These are phyloP conservation scores for Pseudoscleropodium purum DNA, from an alignment of 225 moss, liverwort and hornwort genomes.

Conservation along the genomic window DNA sequence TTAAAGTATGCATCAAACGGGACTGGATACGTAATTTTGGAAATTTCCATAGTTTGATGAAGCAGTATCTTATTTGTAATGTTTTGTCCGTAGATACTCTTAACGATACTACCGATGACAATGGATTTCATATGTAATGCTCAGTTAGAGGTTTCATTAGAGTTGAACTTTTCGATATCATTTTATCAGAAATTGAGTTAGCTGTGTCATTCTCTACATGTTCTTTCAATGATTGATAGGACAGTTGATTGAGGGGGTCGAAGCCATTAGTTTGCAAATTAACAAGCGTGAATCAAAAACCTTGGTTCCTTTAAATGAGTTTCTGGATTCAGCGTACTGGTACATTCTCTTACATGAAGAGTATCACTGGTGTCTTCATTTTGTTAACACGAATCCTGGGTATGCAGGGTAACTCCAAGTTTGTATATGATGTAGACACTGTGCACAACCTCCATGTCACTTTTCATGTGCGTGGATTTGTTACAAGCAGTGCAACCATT, in stretches of 20 bases:
- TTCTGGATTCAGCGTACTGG: not conserved
- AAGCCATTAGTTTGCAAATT: not conserved
- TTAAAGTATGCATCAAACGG: not conserved
- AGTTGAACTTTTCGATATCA: not conserved
- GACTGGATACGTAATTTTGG: not conserved
- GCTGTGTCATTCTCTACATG: not conserved
- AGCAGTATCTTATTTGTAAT: not conserved
- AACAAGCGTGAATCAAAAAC: not conserved
- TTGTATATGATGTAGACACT: conserved; percentile 82
- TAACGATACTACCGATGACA: not conserved
- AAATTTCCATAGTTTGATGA: not conserved
- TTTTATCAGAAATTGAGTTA: not conserved
- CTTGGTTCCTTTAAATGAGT: not conserved
- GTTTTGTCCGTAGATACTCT: not conserved
- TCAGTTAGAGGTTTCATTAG: not conserved
- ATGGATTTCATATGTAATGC: not conserved
- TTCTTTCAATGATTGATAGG: not conserved
- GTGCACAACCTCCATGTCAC: conserved; percentile 62
- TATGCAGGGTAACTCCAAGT: conserved; percentile 76
- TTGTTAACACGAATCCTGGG: not conserved
- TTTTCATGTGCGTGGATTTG: conserved; percentile 43
- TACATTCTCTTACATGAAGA: not conserved
- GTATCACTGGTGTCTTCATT: not conserved
- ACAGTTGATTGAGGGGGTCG: not conserved
- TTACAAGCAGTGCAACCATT: conserved; percentile 46